phyloP scores from a whole-genome alignment of 805 yeast species.

The Kuraishia molischiana region DNA sequence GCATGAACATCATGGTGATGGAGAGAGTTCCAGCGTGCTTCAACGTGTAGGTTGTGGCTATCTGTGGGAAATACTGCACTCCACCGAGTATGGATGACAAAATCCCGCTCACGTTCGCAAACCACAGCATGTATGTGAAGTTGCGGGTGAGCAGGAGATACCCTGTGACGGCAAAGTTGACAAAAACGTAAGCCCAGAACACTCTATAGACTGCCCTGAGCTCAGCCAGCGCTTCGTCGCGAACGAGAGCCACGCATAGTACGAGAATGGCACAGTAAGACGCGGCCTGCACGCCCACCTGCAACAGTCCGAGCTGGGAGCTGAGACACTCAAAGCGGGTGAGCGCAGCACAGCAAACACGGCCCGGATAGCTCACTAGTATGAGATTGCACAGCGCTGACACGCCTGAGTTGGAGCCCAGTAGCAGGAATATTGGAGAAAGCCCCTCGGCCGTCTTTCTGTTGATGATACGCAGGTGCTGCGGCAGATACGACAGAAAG shows the following conservation, averaged over 20 bases:
- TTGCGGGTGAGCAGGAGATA: slow-evolving; percentile 11
- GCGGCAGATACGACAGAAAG: slow-evolving; percentile 65
- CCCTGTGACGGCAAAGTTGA: slow-evolving; percentile 24
- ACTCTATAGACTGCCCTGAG: slow-evolving; percentile 30
- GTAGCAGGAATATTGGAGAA: slow-evolving; percentile 58
- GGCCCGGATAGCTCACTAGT: slow-evolving; percentile 48
- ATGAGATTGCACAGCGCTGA: slow-evolving; percentile 60
- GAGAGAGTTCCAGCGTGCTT: slow-evolving; percentile 78
- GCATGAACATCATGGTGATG: slow-evolving; percentile 72
- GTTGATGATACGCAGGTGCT: slow-evolving; percentile 47
- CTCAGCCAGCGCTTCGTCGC: slow-evolving; percentile 31
- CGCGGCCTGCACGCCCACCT: slow-evolving; percentile 52
- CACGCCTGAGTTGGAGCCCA: slow-evolving; percentile 64
- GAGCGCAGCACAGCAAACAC: slow-evolving; percentile 48
- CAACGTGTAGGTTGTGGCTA: slow-evolving; percentile 54
- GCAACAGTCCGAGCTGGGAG: slow-evolving; percentile 57
- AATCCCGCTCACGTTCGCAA: slow-evolving; percentile 57
- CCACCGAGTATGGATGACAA: slow-evolving; percentile 54
- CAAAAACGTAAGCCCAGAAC: slow-evolving; percentile 26
- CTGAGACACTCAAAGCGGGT: slow-evolving; percentile 50
- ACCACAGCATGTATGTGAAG: slow-evolving; percentile 19
- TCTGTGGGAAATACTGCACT: slow-evolving; percentile 73
- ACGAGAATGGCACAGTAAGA: slow-evolving; percentile 50
- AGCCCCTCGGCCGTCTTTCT: slow-evolving; percentile 69
- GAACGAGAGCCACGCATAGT: slow-evolving; percentile 40